Evolutionary conservation across 345 rosid genomes (phyloP), one percentile per base, ranked within the genome.

Genomic region (Moricandia arvensis): DNA sequence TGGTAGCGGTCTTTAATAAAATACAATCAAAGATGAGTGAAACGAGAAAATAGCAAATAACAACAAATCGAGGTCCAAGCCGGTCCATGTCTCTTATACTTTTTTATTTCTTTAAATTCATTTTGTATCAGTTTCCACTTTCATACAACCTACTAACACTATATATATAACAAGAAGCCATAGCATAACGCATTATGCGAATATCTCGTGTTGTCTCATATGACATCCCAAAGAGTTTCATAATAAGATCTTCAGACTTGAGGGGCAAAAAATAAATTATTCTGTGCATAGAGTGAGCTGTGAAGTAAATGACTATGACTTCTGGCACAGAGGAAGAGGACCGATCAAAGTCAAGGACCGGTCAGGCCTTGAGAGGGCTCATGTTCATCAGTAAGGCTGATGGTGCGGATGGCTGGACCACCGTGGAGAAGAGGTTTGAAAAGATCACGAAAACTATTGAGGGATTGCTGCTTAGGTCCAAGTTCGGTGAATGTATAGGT

Each of bases 251-350:
- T n/a, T n/a, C n/a, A 41, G 8, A 30, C 70, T 69, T 76, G 70
- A 62, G 59, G 18, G n/a, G 51, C 80, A 69, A 76, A 75, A 63
- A 63, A 55, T 60, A 4, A 41, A 9, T 4, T 17, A 12, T 8
- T 63, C 3, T 9, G 63, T 43, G 64, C 64, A 76, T 70, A 62
- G 70, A 61, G 45, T 17, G 43, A 75, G 62, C 41, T 27, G 57
- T 43, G 72, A 71, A 35, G 24, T 43, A 12, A 7, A 13, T 13
- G 30, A 63, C 53, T 45, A 26, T 12, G 84, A 65, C 6, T 86
- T 49, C 18, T 49, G 83, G 81, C 18, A 58, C 82, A 7, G 88
- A 87, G 16, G 53, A n/a, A n/a, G n/a, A n/a, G n/a, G n/a, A n/a
- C n/a, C n/a, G n/a, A n/a, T n/a, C n/a, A n/a, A n/a, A n/a, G n/a